Evolutionary conservation across 441 rosid genomes (phyloP).

Genomic region (Adansonia grandidieri): DNA sequence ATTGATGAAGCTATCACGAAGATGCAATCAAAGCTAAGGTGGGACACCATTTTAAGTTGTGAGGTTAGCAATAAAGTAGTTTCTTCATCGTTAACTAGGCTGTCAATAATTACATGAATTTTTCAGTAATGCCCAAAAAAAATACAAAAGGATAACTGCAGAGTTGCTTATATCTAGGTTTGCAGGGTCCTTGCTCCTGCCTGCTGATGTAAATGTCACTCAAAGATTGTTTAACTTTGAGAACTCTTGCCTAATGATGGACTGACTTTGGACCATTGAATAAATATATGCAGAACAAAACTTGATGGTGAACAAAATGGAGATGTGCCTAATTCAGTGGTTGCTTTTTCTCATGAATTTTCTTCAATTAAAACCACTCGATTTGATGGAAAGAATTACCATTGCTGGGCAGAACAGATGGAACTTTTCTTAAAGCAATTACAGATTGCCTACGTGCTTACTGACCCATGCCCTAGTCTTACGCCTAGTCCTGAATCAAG

Average conservation of each 20-base stretch:
- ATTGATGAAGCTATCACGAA: conserved; percentile 59
- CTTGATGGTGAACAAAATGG: conserved; percentile 34
- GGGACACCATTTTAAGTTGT: conserved; percentile 29
- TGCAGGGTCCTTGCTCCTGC: neutral
- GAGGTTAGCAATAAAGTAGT: conserved; percentile 7
- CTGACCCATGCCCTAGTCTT: conserved; percentile 55
- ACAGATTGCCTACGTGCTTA: conserved; percentile 62
- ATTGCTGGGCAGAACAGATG: conserved; percentile 63
- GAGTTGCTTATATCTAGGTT: conserved; percentile 5
- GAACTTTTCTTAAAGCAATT: conserved; percentile 70
- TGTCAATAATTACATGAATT: neutral
- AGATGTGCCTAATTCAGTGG: conserved; percentile 39
- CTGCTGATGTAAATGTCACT: conserved; percentile 4
- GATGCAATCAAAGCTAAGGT: conserved; percentile 61
- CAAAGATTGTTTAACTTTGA: conserved; percentile 4
- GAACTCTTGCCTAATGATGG: conserved; percentile 13
- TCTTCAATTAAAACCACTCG: conserved; percentile 53
- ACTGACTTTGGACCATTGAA: conserved; percentile 26
- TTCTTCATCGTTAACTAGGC: conserved; percentile 2
- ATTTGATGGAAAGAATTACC: conserved; percentile 78
- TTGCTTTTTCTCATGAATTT: conserved; percentile 37
- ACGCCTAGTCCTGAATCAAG: conserved; percentile 35
- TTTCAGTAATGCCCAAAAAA: neutral
- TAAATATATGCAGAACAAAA: conserved; percentile 45
- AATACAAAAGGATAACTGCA: conserved; percentile 12